Evolutionary conservation across 2,329 filamentous ascomycete species (phyloP), one percentile per base, ranked within the genome.

Genomic region (Lizonia empirigonia): DNA sequence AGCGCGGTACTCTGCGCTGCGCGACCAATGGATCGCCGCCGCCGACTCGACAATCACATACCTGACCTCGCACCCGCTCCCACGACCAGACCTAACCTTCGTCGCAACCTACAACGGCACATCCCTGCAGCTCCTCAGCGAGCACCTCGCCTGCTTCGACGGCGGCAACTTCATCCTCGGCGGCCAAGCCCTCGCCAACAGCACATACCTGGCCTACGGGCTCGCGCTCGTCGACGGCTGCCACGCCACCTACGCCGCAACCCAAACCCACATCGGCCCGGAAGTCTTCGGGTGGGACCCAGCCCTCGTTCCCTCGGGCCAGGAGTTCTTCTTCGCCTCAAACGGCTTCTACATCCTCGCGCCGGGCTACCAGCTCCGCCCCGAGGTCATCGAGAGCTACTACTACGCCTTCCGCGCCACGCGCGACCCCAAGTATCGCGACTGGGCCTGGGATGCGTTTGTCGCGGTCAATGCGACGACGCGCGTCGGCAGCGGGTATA

Each of bases 371-470:
- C 76, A 87, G 7, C 81, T 95, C 23, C 83, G 91, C 0, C 88
- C 90, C 0, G 91, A 95, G 74, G 89, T 91, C 3, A 81, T 95
- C 26, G 91, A 96, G 76, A 88, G 85, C 60, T 87, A 87, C 71
- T 96, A 95, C 79, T 94, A 96, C 72, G 89, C 91, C 2, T 95
- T 89, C 77, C 85, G 90, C 41, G 83, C 87, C 0, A 96, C 91
- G 0, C 86, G 87, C 3, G 82, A 93, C 53, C 60, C 76, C 24
- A 88, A 85, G 75, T 96, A 92, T 73, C 88, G 90, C 70, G 87
- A 93, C 53, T 91, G 89, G 86, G 87, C 88, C 5, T 96, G 90
- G 89, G 83, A 87, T 32, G 90, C 85, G 0, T 94, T 93, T 72
- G 66, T 82, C 27, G 80, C 80, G 20, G 87, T 95, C 67, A 86